Conservation (phyloP, 257 asterid species). For the Rubia yunnanensis region DNA sequence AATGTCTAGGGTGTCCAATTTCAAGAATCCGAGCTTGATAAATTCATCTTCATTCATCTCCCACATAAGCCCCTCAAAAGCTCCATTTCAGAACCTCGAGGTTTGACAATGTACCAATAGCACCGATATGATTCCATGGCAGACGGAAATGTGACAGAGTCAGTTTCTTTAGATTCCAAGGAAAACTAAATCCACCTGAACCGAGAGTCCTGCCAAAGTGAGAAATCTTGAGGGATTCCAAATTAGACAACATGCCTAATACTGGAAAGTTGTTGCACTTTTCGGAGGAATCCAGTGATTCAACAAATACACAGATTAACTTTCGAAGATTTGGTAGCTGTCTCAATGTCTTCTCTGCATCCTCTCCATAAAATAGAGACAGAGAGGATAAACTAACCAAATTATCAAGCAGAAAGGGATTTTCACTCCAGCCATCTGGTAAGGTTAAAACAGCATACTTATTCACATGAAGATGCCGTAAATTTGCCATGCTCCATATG, state of each 20-base stretch:
- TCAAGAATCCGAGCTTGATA: neutral
- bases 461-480: conserved; percentile 5
- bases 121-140: neutral
- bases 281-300: neutral
- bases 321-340: neutral
- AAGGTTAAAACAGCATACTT: neutral
- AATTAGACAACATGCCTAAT: neutral
- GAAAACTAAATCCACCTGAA: neutral
- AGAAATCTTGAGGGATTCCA: neutral
- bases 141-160: neutral
- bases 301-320: neutral
- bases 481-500: neutral
- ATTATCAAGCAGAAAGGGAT: neutral
- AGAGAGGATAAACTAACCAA: neutral
- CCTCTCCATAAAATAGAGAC: neutral
- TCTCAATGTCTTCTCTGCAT: neutral
- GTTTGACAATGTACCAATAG: neutral
- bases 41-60: neutral
- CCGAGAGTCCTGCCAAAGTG: neutral
- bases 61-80: neutral
- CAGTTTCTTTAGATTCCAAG: neutral
- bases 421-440: neutral
- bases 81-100: conserved; percentile 4
- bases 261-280: neutral
- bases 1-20: neutral